These are phyloP conservation scores for Exidia glandulosa DNA, from an alignment of 768 basidiomycete species.

Conservation along the genomic window DNA sequence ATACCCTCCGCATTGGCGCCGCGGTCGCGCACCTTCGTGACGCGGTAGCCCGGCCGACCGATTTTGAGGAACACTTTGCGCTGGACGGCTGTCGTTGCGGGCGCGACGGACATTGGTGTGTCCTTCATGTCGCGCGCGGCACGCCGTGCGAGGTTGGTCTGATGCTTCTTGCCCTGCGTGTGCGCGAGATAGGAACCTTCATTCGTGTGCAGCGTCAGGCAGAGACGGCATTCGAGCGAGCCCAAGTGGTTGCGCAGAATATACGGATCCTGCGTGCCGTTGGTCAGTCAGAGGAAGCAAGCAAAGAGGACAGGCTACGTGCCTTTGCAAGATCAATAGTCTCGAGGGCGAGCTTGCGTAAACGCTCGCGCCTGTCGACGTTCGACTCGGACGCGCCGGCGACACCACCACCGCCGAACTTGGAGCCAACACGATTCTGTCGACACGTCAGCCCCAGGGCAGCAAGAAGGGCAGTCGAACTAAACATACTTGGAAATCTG, in stretches of 20 bases:
- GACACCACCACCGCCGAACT: conserved; percentile 93
- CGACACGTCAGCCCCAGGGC: not conserved
- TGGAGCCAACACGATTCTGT: conserved; percentile 89
- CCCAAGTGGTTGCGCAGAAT: conserved; percentile 98
- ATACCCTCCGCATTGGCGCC: conserved; percentile 90
- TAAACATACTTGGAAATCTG: not conserved
- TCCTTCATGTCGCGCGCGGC: conserved; percentile 98
- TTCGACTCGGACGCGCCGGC: conserved; percentile 93
- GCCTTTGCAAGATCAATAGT: conserved; percentile 98
- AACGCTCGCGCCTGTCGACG: conserved; percentile 87
- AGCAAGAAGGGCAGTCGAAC: too few relatives aligned
- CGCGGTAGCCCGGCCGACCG: conserved; percentile 87
- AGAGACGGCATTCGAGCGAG: conserved; percentile 95
- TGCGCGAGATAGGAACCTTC: conserved; percentile 98
- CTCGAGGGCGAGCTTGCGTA: conserved; percentile 90
- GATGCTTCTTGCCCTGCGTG: conserved; percentile 99
- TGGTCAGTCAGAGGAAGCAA: not conserved
- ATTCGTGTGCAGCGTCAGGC: conserved; percentile 96
- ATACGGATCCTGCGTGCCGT: conserved; percentile 69
- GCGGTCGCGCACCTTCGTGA: conserved; percentile 90
- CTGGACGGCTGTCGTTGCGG: conserved; percentile 56
- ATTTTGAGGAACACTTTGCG: conserved; percentile 97
- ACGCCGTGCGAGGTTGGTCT: conserved; percentile 93
- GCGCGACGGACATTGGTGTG: conserved; percentile 79
- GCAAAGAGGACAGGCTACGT: conserved; percentile 10